Evolutionary conservation across 108 stramenopile species (phyloP), one percentile per base, ranked within the genome.

Genomic region (Chaetoceros tenuissimus): DNA sequence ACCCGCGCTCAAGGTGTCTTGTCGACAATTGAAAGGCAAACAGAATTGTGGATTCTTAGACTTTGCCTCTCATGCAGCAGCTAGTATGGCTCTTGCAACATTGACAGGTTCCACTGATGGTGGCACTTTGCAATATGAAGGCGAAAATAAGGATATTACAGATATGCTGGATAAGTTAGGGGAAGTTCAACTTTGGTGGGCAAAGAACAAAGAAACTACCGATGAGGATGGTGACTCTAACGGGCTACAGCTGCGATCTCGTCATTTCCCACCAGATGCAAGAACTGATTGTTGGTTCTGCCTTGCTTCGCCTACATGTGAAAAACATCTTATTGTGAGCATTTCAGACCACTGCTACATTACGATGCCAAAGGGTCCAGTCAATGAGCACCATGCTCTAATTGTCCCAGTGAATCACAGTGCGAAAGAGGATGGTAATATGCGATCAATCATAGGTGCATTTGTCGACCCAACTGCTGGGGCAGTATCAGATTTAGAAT

Each of bases 241-340:
- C 30, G 63, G 77, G 52, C 54, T 84, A 31, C 60, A 60, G 46
- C 68, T 92, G 66, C 64, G 81, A 51, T 80, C 76, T 22, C 67
- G 70, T 3, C 80, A 77, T 62, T 89, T 80, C 57, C 81, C 86
- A 19, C 68, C 76, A 10, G 88, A 94, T 63, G 47, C 73, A 3
- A 50, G 92, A 7, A 84, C 77, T 2, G 87, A 91, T 62, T 94
- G 93, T 61, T 94, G 93, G 93, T 94, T 94, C 66, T 94, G 93
- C 57, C 64, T 94, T 43, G 82, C 93, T 3, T 84, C 81, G 5
- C 81, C 87, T 10, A 74, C 78, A 3, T 94, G 89, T 60, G 93
- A 94, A 56, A 91, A 82, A 25, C 93, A 94, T 71, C 55, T 94
- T 30, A 87, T 94, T 60, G 80, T 82, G 7, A 74, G 73, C 46